Base-by-base conservation (phyloP, 495 filamentous ascomycete species). In the Podospora fimiseda region DNA sequence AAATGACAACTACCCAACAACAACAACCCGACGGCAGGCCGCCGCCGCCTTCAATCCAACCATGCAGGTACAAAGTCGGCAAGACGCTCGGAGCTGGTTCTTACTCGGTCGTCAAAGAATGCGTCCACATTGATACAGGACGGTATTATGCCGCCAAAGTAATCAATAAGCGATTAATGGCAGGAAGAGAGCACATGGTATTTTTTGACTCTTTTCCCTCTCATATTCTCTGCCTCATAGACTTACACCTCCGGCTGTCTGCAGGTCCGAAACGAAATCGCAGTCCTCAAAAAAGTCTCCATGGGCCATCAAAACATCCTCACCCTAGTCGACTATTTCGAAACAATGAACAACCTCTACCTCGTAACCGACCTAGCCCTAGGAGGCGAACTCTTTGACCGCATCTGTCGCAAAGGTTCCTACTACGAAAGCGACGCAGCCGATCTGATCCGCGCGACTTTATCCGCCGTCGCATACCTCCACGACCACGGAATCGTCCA, bases 61-160 rank as follows among this genome's bases (percentile, higher is more conserved):
- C 78, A 48, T 81, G 78, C 54, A 67, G 94, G 50, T 98, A 98
- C 80, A 98, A 97, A 74, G 96, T 95, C 1, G 93, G 93, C 54
- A 98, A 97, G 79, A 96, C 93, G 8, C 74, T 98, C 24, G 93
- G 93, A 51, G 90, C 93, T 3, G 93, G 93, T 52, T 94, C 89
- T 40, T 98, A 98, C 73, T 96, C 91, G 42, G 93, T 97, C 52
- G 93, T 98, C n/a, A 97, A 97, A 70, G 93, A 98, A 72, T 98
- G 93, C 68, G 90, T 98, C 16, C 94, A 97, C 69, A 96, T 97
- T 61, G 93, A 97, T 58, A 97, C 94, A 1, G 94, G 92, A 43
- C 80, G 90, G 50, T 97, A 96, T 74, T 98, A 97, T 84, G 93
- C 93, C 14, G 93, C 94, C 36, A 98, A 98, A 71, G 94, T 98